phyloP scores from a whole-genome alignment of 306 rosid genomes.

The Crotalaria pallida region DNA sequence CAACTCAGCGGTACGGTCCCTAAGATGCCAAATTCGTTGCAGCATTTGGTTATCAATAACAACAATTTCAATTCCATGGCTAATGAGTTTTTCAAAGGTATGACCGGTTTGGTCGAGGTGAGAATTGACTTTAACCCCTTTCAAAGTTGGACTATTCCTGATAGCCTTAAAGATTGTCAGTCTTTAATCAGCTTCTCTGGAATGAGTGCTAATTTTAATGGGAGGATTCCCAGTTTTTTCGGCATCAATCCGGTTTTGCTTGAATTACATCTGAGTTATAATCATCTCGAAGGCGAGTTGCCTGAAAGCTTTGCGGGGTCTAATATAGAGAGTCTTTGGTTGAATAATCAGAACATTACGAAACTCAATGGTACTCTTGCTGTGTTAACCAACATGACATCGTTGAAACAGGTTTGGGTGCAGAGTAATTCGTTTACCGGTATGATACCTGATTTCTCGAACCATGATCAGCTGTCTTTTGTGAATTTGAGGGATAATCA shows the following conservation, averaged over 20 bases:
- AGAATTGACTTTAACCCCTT: constrained; percentile 43
- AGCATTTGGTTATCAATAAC: constrained; percentile 23
- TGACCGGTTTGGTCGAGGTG: constrained; percentile 22
- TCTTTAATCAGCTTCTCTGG: constrained; percentile 37
- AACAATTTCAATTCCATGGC: constrained; percentile 59
- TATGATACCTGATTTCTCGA: constrained; percentile 66
- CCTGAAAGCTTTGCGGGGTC: constrained; percentile 52
- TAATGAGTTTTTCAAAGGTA: constrained; percentile 42
- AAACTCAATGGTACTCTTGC: constrained; percentile 63
- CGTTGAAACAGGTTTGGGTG: constrained; percentile 47
- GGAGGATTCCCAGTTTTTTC: constrained; percentile 50
- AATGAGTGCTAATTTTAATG: constrained; percentile 27
- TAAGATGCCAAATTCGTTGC: constrained; percentile 29
- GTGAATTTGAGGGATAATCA: constrained; percentile 59
- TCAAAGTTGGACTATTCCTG: constrained; percentile 49
- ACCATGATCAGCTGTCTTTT: constrained; percentile 17
- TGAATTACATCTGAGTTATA: constrained; percentile 35
- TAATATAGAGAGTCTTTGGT: constrained; percentile 38
- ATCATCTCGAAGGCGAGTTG: constrained; percentile 51
- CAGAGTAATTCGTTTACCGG: constrained; percentile 67
- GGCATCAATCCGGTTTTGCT: constrained; percentile 37
- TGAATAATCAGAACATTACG: constrained; percentile 46
- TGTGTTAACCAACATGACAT: constrained; percentile 60
- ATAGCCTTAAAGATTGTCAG: constrained; percentile 25
- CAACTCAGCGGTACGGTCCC: constrained; percentile 54